Base-by-base conservation (phyloP, 805 yeast species). In the Lachancea fermentati region DNA sequence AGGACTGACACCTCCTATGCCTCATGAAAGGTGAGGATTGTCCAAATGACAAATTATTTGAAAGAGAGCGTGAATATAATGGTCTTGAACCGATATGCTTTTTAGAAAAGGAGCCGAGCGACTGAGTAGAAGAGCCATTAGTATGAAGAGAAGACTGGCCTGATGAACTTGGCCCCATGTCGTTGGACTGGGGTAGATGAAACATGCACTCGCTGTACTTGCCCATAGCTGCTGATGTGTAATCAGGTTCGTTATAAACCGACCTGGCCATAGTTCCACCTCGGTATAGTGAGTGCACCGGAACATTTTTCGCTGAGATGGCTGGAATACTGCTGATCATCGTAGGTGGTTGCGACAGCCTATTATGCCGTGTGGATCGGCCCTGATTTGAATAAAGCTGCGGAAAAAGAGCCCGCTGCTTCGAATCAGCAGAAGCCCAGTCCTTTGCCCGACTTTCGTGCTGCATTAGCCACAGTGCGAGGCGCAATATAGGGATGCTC, bases 201-300 rank as follows among this genome's bases (percentile, higher is more conserved):
- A 57, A 56, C 48, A 58, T 48, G 28, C 52, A 47, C 12, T 54
- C 55, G 25, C 58, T 50, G 34, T 56, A 58, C 42, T 50, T 51
- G 3, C 62, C 63, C 12, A 57, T 46, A 1, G 51, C 24, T 1
- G 62, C 56, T n/a, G 59, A 49, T 2, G 60, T 55, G 31, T 45
- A 51, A 43, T 56, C 61, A 4, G 42, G 36, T 30, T 24, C 22
- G 18, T 18, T 31, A 25, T 22, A 19, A 12, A 34, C 39, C 4
- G 29, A 13, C 5, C 39, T 16, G 26, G 24, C 43, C 4, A 14
- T 29, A 25, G 30, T 30, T 19, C 35, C 29, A 5, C 36, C 30
- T 13, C 32, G 13, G 32, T 40, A 37, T 12, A 40, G 30, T 3
- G 44, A 24, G 15, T 33, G 41, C 22, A 19, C 19, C 9, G 44